Evolutionary conservation across 164 flowering plant species (phyloP).

Genomic region (Kingdonia uniflora): DNA sequence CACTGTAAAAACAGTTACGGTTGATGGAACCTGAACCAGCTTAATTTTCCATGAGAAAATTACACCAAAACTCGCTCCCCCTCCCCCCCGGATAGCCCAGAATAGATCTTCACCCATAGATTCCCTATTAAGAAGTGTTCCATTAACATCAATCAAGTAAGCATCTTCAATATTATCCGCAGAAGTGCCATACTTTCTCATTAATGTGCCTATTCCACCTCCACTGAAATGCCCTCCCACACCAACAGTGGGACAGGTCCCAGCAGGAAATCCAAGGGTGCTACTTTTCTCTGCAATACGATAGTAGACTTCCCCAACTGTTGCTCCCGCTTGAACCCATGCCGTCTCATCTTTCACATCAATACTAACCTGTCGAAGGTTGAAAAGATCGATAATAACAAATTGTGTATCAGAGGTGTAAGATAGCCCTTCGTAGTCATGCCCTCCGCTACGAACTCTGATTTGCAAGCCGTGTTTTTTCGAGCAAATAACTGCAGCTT

Average conservation of each 20-base stretch:
- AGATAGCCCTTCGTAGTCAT: slow-evolving; percentile 7
- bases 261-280: slow-evolving; percentile 3
- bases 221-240: slow-evolving; percentile 6
- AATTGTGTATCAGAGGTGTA: neutral
- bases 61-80: slow-evolving; percentile 3
- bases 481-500: slow-evolving; percentile 1
- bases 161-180: neutral
- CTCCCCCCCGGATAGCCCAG: slow-evolving; percentile 5
- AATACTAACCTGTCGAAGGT: neutral
- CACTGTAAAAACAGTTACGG: slow-evolving; percentile 1
- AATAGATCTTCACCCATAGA: slow-evolving; percentile 5
- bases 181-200: slow-evolving; percentile 4
- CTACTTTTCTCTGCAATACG: neutral
- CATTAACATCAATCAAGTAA: neutral
- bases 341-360: slow-evolving; percentile 1
- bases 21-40: slow-evolving; percentile 5
- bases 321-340: slow-evolving; percentile 3
- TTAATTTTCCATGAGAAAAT: slow-evolving; percentile 3
- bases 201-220: slow-evolving; percentile 3
- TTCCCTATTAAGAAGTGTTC: neutral
- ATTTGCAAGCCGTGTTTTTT: neutral
- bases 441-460: slow-evolving; percentile 6
- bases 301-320: neutral
- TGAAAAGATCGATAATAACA: slow-evolving; percentile 1
- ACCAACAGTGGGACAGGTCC: neutral